Evolutionary conservation across 352 stramenopile genomes (phyloP), one percentile per base, ranked within the genome.

Genomic region (Globisporangium solare): DNA sequence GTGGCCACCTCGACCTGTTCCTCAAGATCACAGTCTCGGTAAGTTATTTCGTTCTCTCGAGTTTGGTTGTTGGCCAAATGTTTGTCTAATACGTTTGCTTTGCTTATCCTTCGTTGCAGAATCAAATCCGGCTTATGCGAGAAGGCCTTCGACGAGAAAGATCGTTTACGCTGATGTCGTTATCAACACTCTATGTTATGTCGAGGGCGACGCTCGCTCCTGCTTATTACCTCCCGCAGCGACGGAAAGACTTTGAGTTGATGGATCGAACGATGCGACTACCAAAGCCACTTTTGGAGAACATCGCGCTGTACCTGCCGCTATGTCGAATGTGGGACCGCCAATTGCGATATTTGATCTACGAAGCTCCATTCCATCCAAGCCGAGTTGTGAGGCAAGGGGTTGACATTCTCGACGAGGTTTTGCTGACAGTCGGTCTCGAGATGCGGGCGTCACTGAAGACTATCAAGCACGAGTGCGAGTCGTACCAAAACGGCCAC

Each of bases 1-100:
- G 86, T 56, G 86, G 83, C 1, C 83, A 95, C 43, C 78, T 92
- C 40, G 82, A 93, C 47, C 62, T 95, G 56, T 92, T 86, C 51
- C 67, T 92, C 2, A 92, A 93, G 67, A 90, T 95, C 57, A 92
- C 83, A 7, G 83, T 94, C 39, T 69, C 72, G 51, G 75, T 86
- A 67, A 18, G 67, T 66, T 6, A 24, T 10, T 5, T 31, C 58
- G 27, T 27, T 51, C 13, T 27, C n/a, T 49, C 17, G 2, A 42
- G 37, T 35, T 54, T 12, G 24, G 46, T 35, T 35, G 27, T 10
- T 11, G 27, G 27, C 27, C 10, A 10, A 11, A 35, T 10, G 32
- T 52, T 47, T 57, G 21, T 53, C 37, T 46, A 22, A 47, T 14
- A 32, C 22, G 11, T 56, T 8, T 11, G 27, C 27, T 35, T 35